Conservation (phyloP, 2,329 filamentous ascomycete genomes). For the Aspergillus niger region DNA sequence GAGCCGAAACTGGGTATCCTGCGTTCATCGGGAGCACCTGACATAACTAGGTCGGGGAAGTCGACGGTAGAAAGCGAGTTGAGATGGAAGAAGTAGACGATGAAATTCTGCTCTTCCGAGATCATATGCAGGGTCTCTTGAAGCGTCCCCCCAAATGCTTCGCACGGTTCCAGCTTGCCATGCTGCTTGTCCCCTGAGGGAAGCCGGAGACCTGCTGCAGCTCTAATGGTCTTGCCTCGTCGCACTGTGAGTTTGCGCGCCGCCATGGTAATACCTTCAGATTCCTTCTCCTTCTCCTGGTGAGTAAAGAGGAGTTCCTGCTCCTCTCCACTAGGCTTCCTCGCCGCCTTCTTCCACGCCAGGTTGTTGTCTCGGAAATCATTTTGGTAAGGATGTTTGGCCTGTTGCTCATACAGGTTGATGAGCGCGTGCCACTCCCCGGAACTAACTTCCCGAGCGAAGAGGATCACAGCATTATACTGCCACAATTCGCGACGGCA, state of each 20-base stretch:
- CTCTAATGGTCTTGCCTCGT: constrained; percentile 73
- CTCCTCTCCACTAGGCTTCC: constrained; percentile 75
- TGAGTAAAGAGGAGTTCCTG: constrained; percentile 84
- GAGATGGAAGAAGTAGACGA: constrained; percentile 95
- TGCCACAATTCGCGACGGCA: constrained; percentile 78
- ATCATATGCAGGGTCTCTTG: constrained; percentile 82
- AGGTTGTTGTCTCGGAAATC: constrained; percentile 77
- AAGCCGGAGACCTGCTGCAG: constrained; percentile 46
- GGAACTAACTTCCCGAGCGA: constrained; percentile 80
- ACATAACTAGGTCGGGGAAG: constrained; percentile 77
- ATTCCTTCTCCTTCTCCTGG: constrained; percentile 85
- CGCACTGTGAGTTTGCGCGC: constrained; percentile 92
- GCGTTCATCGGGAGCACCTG: constrained; percentile 66
- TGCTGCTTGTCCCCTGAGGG: constrained; percentile 57
- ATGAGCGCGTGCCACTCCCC: constrained; percentile 80
- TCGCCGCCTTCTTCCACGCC: constrained; percentile 77
- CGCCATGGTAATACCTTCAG: constrained; percentile 65
- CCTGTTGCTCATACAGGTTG: constrained; percentile 76
- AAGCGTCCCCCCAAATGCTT: constrained; percentile 77
- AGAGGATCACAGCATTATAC: constrained; percentile 84
- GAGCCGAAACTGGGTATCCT: constrained; percentile 71
- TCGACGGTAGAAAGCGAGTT: constrained; percentile 80
- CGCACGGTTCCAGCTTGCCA: constrained; percentile 71
- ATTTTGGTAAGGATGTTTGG: constrained; percentile 73
- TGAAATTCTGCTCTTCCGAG: constrained; percentile 93